Evolutionary conservation across 805 yeast genomes (phyloP), one percentile per base, ranked within the genome.

Genomic region (Metschnikowia amazonensis): DNA sequence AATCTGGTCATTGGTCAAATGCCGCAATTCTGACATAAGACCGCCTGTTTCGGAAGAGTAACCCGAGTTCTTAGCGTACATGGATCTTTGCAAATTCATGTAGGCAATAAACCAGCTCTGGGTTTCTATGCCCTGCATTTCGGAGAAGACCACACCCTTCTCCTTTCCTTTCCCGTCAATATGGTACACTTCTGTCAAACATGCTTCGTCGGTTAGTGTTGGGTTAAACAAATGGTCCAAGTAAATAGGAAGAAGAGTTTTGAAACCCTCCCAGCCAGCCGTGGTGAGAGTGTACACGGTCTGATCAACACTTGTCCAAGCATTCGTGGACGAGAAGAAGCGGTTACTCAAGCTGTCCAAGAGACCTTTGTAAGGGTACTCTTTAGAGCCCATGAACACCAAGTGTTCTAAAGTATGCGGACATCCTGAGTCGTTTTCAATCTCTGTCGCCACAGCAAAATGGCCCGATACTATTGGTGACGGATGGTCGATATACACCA

Each of bases 261-360:
- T 79, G 66, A 94, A 94, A 1, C 97, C 98, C 46, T 87, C 88
- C 96, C 97, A 90, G 8, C 98, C 98, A 1, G 98, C 98, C 31
- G 95, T 82, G 7, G 85, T 77, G 45, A 94, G 71, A 2, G 97
- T 89, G 57, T 94, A 94, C 1, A 89, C 97, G 0, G 99, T 94
- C 60, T 88, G 95, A 65, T 94, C 98, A 4, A 94, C 88, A 0
- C 85, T 89, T 0, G 99, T 94, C 97, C 97, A 90, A 0, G 99
- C 99, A 60, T 94, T 94, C 0, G 98, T 94, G 4, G 81, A 75
- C 1, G 96, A 85, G 65, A 84, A 86, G 50, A 89, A 82, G 46
- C 86, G 67, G 59, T 89, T 88, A 5, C 97, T 96, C 42, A 90
- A 74, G 9, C 82, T 82, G 60, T 94, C 99, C 39, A 94, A 70